Conservation (phyloP, 2,329 filamentous ascomycete genomes). For the Basipetospora chlamydospora region DNA sequence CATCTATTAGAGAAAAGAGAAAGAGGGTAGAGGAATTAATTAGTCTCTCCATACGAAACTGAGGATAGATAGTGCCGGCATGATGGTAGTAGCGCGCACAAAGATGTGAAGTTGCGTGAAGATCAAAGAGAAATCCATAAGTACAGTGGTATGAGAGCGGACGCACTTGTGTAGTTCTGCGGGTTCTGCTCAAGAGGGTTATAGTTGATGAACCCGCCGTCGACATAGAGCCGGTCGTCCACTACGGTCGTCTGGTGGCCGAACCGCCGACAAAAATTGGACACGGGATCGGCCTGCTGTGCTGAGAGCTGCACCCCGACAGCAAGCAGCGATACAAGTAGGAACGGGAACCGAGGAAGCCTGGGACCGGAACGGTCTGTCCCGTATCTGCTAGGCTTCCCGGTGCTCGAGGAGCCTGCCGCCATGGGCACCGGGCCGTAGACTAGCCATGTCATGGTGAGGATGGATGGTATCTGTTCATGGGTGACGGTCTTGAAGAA, state of each 20-base stretch:
- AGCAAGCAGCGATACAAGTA: constrained; percentile 2
- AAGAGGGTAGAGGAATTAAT: no score
- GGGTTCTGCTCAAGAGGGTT: constrained; percentile 31
- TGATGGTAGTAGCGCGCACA: no score
- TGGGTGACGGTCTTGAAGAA: not conserved
- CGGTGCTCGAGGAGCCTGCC: not conserved
- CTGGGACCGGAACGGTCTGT: not conserved
- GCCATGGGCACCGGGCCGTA: not conserved
- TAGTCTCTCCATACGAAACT: no score
- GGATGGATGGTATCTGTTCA: not conserved
- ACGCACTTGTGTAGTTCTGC: constrained; percentile 42
- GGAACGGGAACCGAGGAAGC: not conserved
- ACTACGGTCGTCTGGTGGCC: constrained; percentile 47
- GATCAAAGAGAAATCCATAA: no score
- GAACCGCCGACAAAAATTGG: constrained; percentile 37
- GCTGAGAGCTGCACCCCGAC: not conserved
- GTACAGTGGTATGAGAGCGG: no score
- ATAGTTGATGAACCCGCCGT: constrained; percentile 45
- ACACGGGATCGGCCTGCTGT: constrained; percentile 33
- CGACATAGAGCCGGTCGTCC: constrained; percentile 44
- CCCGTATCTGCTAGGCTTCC: no score
- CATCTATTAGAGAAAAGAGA: constrained; percentile 9
- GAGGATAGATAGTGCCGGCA: no score
- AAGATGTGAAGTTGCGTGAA: no score
- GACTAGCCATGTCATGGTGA: constrained; percentile 4